Percentiles rank a stretch among this genome's conserved stretches.
phyloP scores from a whole-genome alignment of 805 yeast genomes.

The Ogataea angusta region DNA sequence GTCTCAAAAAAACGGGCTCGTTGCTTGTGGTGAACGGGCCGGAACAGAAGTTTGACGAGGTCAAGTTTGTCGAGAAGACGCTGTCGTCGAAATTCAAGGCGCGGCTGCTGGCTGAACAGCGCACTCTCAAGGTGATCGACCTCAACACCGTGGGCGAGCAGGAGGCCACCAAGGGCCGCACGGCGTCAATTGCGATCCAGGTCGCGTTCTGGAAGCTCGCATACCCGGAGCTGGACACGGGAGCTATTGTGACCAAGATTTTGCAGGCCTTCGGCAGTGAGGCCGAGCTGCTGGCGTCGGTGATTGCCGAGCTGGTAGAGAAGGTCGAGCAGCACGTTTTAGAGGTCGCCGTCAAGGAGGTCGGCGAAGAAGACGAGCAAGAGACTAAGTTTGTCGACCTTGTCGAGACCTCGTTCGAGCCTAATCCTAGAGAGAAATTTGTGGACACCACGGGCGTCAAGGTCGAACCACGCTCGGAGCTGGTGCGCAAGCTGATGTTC shows the following conservation, averaged over 20 bases:
- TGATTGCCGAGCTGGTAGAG: slow-evolving; percentile 61
- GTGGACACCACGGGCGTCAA: slow-evolving; percentile 41
- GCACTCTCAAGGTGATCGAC: slow-evolving; percentile 58
- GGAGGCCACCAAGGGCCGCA: slow-evolving; percentile 72
- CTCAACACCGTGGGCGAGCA: slow-evolving; percentile 59
- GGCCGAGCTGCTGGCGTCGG: slow-evolving; percentile 74
- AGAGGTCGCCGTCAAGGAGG: slow-evolving; percentile 38
- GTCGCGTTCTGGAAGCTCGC: slow-evolving; percentile 76
- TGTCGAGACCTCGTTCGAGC: slow-evolving; percentile 60
- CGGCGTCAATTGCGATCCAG: slow-evolving; percentile 70
- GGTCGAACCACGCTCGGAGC: slow-evolving; percentile 38
- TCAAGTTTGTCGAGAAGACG: slow-evolving; percentile 46
- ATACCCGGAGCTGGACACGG: slow-evolving; percentile 54
- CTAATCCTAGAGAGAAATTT: slow-evolving; percentile 56
- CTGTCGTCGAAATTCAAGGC: slow-evolving; percentile 55
- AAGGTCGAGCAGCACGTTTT: slow-evolving; percentile 48
- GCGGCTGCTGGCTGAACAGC: slow-evolving; percentile 48
- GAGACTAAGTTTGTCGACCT: slow-evolving; percentile 47
- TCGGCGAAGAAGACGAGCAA: slow-evolving; percentile 22
- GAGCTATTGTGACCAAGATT: slow-evolving; percentile 70
- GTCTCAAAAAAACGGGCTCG: slow-evolving; percentile 54
- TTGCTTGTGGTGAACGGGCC: slow-evolving; percentile 43
- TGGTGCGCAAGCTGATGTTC: slow-evolving; percentile 73
- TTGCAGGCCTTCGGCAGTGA: slow-evolving; percentile 79
- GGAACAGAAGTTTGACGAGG: slow-evolving; percentile 39